Evolutionary conservation across 2,329 filamentous ascomycete genomes (phyloP).

Genomic region (Stagonosporopsis tanaceti): DNA sequence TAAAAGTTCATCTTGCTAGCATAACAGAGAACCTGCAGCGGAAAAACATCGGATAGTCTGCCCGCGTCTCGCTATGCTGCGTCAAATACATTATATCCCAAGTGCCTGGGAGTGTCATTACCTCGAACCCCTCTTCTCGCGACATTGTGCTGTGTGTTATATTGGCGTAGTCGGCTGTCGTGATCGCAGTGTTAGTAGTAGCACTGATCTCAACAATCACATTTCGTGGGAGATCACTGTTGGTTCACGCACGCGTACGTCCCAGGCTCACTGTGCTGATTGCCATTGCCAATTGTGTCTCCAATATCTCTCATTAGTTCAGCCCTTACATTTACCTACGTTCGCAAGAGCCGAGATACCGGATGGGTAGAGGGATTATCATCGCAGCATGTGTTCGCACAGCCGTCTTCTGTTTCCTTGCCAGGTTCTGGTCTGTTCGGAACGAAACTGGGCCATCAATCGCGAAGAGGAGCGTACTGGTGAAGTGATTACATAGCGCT

Average conservation of each 20-base stretch:
- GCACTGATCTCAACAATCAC: conserved; percentile 50
- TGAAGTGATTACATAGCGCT: conserved; percentile 16
- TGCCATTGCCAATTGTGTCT: conserved; percentile 54
- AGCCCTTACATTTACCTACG: conserved; percentile 50
- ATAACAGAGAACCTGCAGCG: too few relatives aligned
- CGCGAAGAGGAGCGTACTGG: conserved; percentile 19
- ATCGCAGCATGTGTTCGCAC: conserved; percentile 19
- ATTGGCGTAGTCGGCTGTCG: too few relatives aligned
- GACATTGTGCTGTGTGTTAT: too few relatives aligned
- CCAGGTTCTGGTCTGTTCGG: conserved; percentile 6
- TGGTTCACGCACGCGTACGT: conserved; percentile 51
- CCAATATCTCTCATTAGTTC: conserved; percentile 53
- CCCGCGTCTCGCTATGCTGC: too few relatives aligned
- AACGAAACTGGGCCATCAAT: conserved; percentile 16
- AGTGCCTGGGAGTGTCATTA: too few relatives aligned
- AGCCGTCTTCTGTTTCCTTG: conserved; percentile 14
- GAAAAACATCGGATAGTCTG: too few relatives aligned
- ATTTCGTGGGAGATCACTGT: conserved; percentile 55
- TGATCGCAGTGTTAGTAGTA: too few relatives aligned
- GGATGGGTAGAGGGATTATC: conserved; percentile 28
- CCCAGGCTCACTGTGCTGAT: conserved; percentile 55
- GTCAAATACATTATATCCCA: too few relatives aligned
- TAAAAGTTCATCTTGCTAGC: too few relatives aligned
- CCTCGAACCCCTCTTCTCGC: too few relatives aligned
- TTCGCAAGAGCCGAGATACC: conserved; percentile 24